Evolutionary conservation across 176 grass and related monocot species (phyloP), one percentile per base, ranked within the genome.

Genomic region (Hordeum marinum): DNA sequence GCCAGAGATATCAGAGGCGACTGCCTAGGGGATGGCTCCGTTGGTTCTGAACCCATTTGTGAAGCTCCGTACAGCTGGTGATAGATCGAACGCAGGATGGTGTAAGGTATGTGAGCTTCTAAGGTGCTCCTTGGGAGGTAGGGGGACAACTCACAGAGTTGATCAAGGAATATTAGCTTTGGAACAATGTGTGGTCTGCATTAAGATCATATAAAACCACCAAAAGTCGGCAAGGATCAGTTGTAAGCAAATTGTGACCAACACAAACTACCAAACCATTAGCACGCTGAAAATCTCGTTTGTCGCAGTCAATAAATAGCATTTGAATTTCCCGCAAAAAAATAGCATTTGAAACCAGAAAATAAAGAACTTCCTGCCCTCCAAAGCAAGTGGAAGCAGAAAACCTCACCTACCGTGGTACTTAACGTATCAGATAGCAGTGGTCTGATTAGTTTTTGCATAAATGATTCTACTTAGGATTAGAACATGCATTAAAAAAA

Each of bases 51-150:
- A 46, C 77, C 62, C 69, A 80, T 90, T 72, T 79, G 66, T 61
- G 89, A 79, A 32, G 81, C 88, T 69, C 91, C 91, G 10, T 98
- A 95, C 26, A 88, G 84, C 80, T 95, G 96, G 45, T 92, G 82
- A 75, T 95, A 94, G 80, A 98, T 89, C 57, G 96, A 98, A 60
- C 96, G 91, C 36, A 98, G 84, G 82, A 98, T 95, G 15, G 96
- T 90, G 29, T 98, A 98, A 10, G 96, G 96, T 80, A 95, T 89
- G 83, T 98, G 96, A 68, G 88, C 88, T 88, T 98, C 96, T 84
- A 98, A 86, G 46, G 93, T 98, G 89, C 96, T 98, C 91, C 93
- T 93, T 68, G 91, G 96, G 34, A 98, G 88, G 81, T 98, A 95
- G 0, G 90, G 91, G 14, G 96, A 95, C 71, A 98, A 40, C 76